Evolutionary conservation across 2,329 filamentous ascomycete species (phyloP).

Genomic region (Teratosphaeria destructans): DNA sequence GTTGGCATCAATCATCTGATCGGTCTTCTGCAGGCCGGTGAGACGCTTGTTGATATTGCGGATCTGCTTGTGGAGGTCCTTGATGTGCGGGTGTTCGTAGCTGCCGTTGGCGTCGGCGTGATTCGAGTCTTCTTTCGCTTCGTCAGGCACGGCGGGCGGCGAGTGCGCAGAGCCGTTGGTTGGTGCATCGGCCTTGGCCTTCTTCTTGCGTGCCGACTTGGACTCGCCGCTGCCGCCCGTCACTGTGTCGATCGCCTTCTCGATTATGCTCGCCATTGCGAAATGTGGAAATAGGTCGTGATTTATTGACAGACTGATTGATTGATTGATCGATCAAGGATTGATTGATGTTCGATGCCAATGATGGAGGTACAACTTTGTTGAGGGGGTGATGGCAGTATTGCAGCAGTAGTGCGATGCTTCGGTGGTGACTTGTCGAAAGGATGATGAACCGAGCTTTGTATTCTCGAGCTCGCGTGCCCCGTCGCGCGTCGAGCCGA

Average conservation of each 20-base stretch:
- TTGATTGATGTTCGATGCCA: not conserved
- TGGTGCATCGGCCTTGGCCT: constrained; percentile 34
- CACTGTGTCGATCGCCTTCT: not conserved
- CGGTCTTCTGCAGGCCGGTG: constrained; percentile 63
- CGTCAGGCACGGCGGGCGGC: constrained; percentile 8
- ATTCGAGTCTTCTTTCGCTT: constrained; percentile 14
- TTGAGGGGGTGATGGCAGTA: not conserved
- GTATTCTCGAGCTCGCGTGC: not conserved
- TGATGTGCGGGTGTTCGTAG: constrained; percentile 68
- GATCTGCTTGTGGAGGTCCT: constrained; percentile 86
- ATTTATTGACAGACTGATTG: not conserved
- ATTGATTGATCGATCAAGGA: not conserved
- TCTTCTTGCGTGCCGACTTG: constrained; percentile 45
- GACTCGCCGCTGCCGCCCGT: constrained; percentile 44
- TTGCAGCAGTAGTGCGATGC: not conserved
- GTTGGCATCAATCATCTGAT: constrained; percentile 58
- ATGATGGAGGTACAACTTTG: not conserved
- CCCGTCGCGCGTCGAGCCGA: not conserved
- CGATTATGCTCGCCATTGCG: not conserved
- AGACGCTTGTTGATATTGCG: constrained; percentile 93
- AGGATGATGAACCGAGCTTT: constrained; percentile 15
- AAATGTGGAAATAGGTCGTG: not conserved
- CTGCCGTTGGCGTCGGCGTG: constrained; percentile 39
- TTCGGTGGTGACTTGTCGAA: not conserved
- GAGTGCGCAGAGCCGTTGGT: constrained; percentile 16